Conservation (phyloP, 352 stramenopile genomes). For the Poterioochromonas sp. region DNA sequence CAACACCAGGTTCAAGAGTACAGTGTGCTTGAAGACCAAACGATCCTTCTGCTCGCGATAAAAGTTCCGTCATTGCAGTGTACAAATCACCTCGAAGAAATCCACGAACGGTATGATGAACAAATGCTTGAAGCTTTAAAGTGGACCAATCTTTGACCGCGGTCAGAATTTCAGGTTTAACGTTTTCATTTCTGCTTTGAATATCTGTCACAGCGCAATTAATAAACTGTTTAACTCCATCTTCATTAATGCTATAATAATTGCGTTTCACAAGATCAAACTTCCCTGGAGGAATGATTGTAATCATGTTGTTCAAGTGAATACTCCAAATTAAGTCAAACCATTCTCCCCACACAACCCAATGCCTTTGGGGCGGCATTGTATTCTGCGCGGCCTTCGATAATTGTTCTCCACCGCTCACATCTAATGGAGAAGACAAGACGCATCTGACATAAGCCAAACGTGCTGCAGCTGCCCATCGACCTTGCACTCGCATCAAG, state of each 20-base stretch:
- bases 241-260: slow-evolving; percentile 1
- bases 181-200: too few relatives aligned
- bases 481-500: slow-evolving; percentile 39
- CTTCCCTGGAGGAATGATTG: background rate
- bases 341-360: background rate
- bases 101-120: slow-evolving; percentile 33
- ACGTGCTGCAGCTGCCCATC: slow-evolving; percentile 19
- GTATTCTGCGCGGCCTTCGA: background rate
- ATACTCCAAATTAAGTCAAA: background rate
- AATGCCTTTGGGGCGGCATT: background rate
- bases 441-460: slow-evolving; percentile 11
- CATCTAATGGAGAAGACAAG: background rate
- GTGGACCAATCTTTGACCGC: background rate
- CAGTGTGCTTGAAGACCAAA: slow-evolving; percentile 36
- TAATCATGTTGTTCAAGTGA: slow-evolving; percentile 31
- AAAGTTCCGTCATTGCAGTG: slow-evolving; percentile 37
- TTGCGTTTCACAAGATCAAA: background rate
- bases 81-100: slow-evolving; percentile 38
- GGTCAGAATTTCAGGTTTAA: too few relatives aligned
- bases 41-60: slow-evolving; percentile 33
- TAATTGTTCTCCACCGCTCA: slow-evolving; percentile 2
- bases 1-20: slow-evolving; percentile 41
- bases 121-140: slow-evolving; percentile 21
- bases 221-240: slow-evolving; percentile 10
- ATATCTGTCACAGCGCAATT: too few relatives aligned